Evolutionary conservation across 345 rosid species (phyloP), one percentile per base, ranked within the genome.

Genomic region (Cardamine occulta): DNA sequence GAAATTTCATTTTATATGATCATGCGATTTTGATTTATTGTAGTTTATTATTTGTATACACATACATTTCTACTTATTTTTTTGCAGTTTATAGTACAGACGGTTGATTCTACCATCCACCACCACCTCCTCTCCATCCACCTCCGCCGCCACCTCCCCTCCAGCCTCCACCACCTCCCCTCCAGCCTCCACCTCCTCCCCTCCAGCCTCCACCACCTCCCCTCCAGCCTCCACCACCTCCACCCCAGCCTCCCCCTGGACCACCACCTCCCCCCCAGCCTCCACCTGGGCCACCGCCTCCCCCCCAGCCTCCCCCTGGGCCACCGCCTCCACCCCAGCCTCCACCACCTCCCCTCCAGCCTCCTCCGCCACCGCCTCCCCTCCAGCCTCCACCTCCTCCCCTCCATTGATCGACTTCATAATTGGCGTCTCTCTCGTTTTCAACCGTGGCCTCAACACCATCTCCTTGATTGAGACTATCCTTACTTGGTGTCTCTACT

Each of bases 1-100:
- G 73, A 74, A 66, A 48, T 67, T 58, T 68, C 79, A 68, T n/a
- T n/a, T n/a, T n/a, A n/a, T n/a, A 59, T 48, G 31, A 45, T 49
- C 80, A 77, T 71, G 80, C 51, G 76, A 26, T 48, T 64, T 40
- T 77, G 60, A 70, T 77, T 70, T 61, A 61, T 39, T 61, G n/a
- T 37, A 19, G 49, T 12, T 37, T 7, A 60, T 26, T 60, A 34
- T 60, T 34, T 19, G 64, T n/a, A 14, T 42, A 42, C 17, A 13
- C 47, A 0, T 34, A 66, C 21, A 34, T 51, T 34, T 35, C 3
- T 73, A 42, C 54, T 52, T 61, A 63, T 53, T 53, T 42, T 17
- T 35, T 72, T 40, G 18, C 8, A 32, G 40, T 13, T 69, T 74
- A 29, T 53, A 59, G 70, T 78, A 77, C 52, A 63, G 65, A 58